phyloP scores from a whole-genome alignment of 495 filamentous ascomycete genomes.

The Podospora tetraspora region DNA sequence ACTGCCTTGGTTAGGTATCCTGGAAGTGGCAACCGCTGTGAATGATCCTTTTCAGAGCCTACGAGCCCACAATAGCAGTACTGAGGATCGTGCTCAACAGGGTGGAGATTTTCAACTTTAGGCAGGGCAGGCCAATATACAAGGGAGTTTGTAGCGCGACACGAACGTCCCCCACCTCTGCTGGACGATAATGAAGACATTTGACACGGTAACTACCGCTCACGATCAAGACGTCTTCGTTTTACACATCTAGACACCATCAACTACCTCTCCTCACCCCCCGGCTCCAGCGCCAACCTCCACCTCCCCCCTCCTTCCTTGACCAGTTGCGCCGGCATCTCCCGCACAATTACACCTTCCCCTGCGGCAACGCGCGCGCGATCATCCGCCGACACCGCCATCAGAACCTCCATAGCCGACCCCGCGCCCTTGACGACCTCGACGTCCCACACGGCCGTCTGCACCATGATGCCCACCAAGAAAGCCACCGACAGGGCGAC shows the following conservation, averaged over 20 bases:
- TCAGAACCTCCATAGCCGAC: slow-evolving; percentile 18
- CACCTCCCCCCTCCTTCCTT: not conserved
- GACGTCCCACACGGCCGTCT: slow-evolving; percentile 28
- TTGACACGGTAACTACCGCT: no score
- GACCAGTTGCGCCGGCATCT: not conserved
- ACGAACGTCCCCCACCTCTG: no score
- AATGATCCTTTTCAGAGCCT: not conserved
- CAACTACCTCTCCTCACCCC: not conserved
- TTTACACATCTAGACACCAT: not conserved
- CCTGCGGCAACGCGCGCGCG: slow-evolving; percentile 8
- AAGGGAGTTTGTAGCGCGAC: no score
- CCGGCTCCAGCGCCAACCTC: not conserved
- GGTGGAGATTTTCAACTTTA: not conserved
- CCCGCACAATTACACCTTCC: not conserved
- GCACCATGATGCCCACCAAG: slow-evolving; percentile 24
- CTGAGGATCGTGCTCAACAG: not conserved
- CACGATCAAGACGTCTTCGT: no score
- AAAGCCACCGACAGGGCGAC: slow-evolving; percentile 14
- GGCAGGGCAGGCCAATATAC: no score
- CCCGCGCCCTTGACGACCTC: slow-evolving; percentile 19
- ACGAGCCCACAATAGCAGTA: not conserved
- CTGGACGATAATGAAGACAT: no score
- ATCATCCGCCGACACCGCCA: slow-evolving; percentile 23
- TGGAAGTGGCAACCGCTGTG: not conserved
- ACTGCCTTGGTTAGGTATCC: not conserved